Percentiles rank a stretch among this genome's conserved stretches.
phyloP scores from a whole-genome alignment of 768 basidiomycete genomes.

The Epithele typhae region DNA sequence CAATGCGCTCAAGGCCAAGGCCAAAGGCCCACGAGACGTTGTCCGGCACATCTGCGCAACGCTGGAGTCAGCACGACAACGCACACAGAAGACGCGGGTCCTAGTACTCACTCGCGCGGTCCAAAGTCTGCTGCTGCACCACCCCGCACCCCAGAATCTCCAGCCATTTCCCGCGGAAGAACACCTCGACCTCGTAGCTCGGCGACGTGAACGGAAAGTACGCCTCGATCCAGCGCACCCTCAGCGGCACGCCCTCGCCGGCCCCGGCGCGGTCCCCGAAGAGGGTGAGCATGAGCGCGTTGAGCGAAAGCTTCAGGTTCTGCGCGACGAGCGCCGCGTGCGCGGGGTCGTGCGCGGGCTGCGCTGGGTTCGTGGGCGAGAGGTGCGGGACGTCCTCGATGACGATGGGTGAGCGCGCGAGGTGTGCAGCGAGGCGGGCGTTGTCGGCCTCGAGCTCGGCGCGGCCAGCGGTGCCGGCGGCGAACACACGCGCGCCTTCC shows the following conservation, averaged over 20 bases:
- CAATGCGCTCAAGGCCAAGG: conserved; percentile 93
- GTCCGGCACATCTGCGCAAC: conserved; percentile 55
- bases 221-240: conserved; percentile 95
- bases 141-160: conserved; percentile 96
- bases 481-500: conserved; percentile 87
- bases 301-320: conserved; percentile 88
- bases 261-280: conserved; percentile 62
- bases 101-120: conserved; percentile 79
- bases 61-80: background rate
- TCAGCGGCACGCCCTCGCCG: conserved; percentile 62
- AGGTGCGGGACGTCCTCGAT: conserved; percentile 85
- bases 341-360: conserved; percentile 68
- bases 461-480: conserved; percentile 51
- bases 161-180: conserved; percentile 94
- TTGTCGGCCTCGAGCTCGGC: conserved; percentile 71
- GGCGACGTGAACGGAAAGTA: conserved; percentile 98
- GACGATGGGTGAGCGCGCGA: conserved; percentile 70
- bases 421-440: conserved; percentile 47
- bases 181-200: conserved; percentile 97
- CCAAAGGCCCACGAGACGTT: conserved; percentile 99
- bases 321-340: conserved; percentile 71
- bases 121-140: conserved; percentile 81
- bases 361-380: conserved; percentile 73
- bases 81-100: background rate
- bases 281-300: conserved; percentile 75